Conservation (phyloP, 148 eudicot species). For the Heliamphora exappendiculata region DNA sequence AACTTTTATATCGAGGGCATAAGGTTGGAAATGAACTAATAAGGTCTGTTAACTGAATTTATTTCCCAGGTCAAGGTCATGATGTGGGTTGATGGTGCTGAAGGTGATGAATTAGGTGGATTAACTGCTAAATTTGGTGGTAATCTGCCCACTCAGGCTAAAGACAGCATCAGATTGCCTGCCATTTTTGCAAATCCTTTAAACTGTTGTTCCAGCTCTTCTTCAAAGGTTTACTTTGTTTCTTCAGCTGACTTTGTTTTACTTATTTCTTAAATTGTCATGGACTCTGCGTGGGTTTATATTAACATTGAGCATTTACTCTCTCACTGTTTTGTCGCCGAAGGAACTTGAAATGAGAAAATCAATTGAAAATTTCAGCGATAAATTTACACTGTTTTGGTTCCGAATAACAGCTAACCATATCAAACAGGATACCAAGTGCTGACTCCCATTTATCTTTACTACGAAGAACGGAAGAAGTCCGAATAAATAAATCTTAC, state of each 20-base stretch:
- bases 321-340: not conserved
- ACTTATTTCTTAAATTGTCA: not conserved
- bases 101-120: slow-evolving; percentile 37
- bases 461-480: too few relatives aligned
- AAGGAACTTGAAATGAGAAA: not conserved
- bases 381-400: not conserved
- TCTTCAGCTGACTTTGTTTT: slow-evolving; percentile 1
- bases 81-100: slow-evolving; percentile 59
- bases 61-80: slow-evolving; percentile 57
- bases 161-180: slow-evolving; percentile 33
- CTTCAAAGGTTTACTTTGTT: slow-evolving; percentile 40
- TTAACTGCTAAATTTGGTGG: slow-evolving; percentile 67
- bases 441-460: not conserved
- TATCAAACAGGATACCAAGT: not conserved
- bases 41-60: not conserved
- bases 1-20: not conserved
- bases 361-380: not conserved
- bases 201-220: slow-evolving; percentile 48
- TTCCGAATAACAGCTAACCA: not conserved
- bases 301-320: not conserved
- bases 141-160: slow-evolving; percentile 33
- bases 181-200: slow-evolving; percentile 45
- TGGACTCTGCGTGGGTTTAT: not conserved
- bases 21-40: slow-evolving; percentile 2
- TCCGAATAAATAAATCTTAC: not conserved